Evolutionary conservation across 2,329 filamentous ascomycete genomes (phyloP), one percentile per base, ranked within the genome.

Genomic region (Cercospora citrullina): DNA sequence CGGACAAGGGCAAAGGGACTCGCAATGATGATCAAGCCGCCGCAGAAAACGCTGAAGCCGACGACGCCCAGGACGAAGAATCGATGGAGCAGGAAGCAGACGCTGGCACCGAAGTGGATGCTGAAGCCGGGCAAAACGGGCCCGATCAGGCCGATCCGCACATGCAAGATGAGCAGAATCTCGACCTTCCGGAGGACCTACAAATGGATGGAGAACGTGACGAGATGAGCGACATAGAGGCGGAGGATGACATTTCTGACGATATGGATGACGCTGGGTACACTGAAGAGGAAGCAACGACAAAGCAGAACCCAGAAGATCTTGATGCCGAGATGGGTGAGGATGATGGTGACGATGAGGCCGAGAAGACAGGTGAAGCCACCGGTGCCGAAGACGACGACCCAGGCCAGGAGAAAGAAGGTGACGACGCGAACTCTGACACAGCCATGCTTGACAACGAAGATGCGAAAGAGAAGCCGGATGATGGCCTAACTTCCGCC

Each of bases 111-210:
- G 68, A 78, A 18, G 81, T 85, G 23, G 85, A 87, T 45, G 89
- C 91, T 68, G 87, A 87, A 51, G 87, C 88, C 31, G 88, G 86
- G 28, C 87, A 89, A 73, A 87, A 94, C 68, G 87, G 91, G 63
- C 83, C 82, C 63, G 88, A 91, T 77, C 84, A 87, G 68, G 85
- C 87, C 68, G 89, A 92, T 78, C 90, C 93, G 62, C 90, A 94
- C 74, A 87, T 92, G 1, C 87, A 94, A 73, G 90, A 97, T 77
- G 90, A 93, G 73, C 89, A 96, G 68, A 89, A 90, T 2, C 83
- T 97, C 68, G 93, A 94, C 57, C 83, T 97, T 23, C 93, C 93
- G 0, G 93, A 97, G 51, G 92, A 97, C 71, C 90, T 97, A 84
- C 89, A 96, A 66, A 86, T 95, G 65, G 90, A 94, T 71, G 90